Percentiles rank a stretch among this genome's conserved stretches.
Conservation (phyloP, 768 basidiomycete species). For the Gymnopilus junonius region DNA sequence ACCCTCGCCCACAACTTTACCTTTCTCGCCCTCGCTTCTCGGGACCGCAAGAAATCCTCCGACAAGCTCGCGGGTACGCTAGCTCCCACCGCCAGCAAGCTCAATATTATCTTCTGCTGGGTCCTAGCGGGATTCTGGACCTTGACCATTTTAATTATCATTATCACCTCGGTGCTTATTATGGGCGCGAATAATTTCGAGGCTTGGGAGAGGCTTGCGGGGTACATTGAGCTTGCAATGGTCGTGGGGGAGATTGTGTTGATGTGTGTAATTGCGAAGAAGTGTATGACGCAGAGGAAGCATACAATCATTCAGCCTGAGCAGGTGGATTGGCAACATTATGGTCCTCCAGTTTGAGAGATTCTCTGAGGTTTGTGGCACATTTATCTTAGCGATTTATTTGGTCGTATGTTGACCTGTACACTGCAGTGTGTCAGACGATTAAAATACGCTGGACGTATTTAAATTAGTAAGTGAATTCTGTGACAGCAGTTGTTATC, state of each 20-base stretch:
- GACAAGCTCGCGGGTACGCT: constrained; percentile 19
- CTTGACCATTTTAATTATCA: constrained; percentile 18
- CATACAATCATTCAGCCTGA: constrained; percentile 21
- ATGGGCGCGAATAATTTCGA: constrained; percentile 18
- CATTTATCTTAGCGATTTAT: too few species aligned
- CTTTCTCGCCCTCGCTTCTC: constrained; percentile 17
- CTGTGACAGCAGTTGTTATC: neutral
- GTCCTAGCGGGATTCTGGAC: constrained; percentile 23
- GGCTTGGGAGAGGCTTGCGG: constrained; percentile 26
- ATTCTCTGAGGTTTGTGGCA: constrained; percentile 1
- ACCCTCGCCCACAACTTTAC: constrained; percentile 22
- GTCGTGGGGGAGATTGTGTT: constrained; percentile 23
- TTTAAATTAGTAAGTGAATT: neutral
- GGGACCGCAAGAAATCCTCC: constrained; percentile 19
- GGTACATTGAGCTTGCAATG: constrained; percentile 28
- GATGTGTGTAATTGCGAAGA: constrained; percentile 21
- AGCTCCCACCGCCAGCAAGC: constrained; percentile 22
- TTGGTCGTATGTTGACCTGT: too few species aligned
- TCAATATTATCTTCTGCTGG: constrained; percentile 22
- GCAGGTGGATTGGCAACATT: constrained; percentile 20
- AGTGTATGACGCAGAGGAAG: constrained; percentile 27
- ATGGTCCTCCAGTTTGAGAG: constrained; percentile 5
- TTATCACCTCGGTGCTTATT: constrained; percentile 21
- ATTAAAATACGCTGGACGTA: constrained; percentile 4
- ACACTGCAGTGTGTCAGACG: neutral